Conservation (phyloP, 2,329 filamentous ascomycete genomes). For the Plectosphaerella cucumerina region DNA sequence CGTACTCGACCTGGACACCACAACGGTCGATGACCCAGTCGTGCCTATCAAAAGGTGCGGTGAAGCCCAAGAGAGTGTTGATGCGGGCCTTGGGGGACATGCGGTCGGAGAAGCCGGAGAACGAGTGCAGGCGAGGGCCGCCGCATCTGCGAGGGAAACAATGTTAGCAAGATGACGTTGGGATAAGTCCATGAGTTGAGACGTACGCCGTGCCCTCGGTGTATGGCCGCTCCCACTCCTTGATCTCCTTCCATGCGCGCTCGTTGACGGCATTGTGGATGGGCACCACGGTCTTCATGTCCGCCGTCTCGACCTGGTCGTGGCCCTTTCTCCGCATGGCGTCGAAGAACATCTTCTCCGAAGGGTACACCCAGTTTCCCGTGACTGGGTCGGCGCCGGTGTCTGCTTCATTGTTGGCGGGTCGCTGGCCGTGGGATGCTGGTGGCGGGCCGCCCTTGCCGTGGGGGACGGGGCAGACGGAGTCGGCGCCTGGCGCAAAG, state of each 20-base stretch:
- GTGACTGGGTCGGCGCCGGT: slow-evolving; percentile 63
- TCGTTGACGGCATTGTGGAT: slow-evolving; percentile 99
- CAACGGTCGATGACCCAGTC: slow-evolving; percentile 97
- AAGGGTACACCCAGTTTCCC: slow-evolving; percentile 97
- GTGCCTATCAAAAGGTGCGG: slow-evolving; percentile 88
- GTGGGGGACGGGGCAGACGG: slow-evolving; percentile 34
- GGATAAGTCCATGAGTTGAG: not conserved
- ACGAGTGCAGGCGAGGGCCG: slow-evolving; percentile 79
- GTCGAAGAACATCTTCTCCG: slow-evolving; percentile 96
- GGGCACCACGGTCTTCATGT: slow-evolving; percentile 90
- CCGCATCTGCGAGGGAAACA: slow-evolving; percentile 43
- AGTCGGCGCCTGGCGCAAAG: slow-evolving; percentile 23
- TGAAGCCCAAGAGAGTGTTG: slow-evolving; percentile 84
- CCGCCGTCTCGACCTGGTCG: slow-evolving; percentile 56
- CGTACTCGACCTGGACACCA: slow-evolving; percentile 80
- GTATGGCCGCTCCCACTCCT: slow-evolving; percentile 77
- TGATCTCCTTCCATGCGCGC: slow-evolving; percentile 89
- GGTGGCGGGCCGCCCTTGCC: slow-evolving; percentile 21
- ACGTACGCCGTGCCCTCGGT: slow-evolving; percentile 51
- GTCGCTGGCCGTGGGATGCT: slow-evolving; percentile 2
- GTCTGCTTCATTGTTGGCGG: slow-evolving; percentile 73
- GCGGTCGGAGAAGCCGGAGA: slow-evolving; percentile 65
- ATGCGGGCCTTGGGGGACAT: slow-evolving; percentile 81
- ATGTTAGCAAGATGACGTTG: not conserved
- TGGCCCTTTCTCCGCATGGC: slow-evolving; percentile 91